Evolutionary conservation across 495 filamentous ascomycete species (phyloP).

Genomic region (Aspergillus olivimuriae): DNA sequence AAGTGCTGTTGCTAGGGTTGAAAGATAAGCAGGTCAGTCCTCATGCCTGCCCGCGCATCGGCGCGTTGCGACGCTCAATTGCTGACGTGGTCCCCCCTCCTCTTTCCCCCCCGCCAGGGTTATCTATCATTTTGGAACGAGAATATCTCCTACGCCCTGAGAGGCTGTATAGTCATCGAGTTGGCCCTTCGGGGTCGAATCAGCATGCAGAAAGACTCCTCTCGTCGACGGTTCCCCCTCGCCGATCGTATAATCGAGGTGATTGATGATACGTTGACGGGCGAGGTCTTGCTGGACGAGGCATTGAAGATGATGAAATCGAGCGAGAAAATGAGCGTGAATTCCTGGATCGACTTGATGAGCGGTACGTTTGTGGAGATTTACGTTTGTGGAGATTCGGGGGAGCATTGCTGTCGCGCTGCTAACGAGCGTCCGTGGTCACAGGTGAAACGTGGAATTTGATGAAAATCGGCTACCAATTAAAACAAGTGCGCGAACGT

Average conservation of each 20-base stretch:
- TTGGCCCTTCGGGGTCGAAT: constrained; percentile 92
- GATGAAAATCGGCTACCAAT: constrained; percentile 99
- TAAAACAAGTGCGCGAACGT: constrained; percentile 97
- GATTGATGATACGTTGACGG: constrained; percentile 92
- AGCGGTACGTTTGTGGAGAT: constrained; percentile 75
- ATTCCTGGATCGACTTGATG: constrained; percentile 97
- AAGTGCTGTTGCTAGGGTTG: constrained; percentile 85
- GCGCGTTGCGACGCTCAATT: background rate
- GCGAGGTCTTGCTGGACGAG: constrained; percentile 96
- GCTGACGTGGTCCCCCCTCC: constrained; percentile 12
- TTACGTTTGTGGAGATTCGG: too few species aligned
- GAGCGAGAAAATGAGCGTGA: constrained; percentile 99
- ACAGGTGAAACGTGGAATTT: constrained; percentile 98
- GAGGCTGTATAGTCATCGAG: constrained; percentile 97
- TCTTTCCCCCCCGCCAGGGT: constrained; percentile 49
- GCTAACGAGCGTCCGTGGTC: constrained; percentile 9
- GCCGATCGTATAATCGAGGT: constrained; percentile 93
- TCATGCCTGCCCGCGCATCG: background rate
- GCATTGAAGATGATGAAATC: constrained; percentile 99
- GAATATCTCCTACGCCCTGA: constrained; percentile 95
- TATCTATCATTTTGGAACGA: constrained; percentile 99
- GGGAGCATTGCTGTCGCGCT: background rate
- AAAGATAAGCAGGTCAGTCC: constrained; percentile 91
- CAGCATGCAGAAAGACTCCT: constrained; percentile 97
- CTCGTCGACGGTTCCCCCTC: constrained; percentile 83